Base-by-base conservation (phyloP, 176 grass and related monocot genomes). In the Musa beccarii region DNA sequence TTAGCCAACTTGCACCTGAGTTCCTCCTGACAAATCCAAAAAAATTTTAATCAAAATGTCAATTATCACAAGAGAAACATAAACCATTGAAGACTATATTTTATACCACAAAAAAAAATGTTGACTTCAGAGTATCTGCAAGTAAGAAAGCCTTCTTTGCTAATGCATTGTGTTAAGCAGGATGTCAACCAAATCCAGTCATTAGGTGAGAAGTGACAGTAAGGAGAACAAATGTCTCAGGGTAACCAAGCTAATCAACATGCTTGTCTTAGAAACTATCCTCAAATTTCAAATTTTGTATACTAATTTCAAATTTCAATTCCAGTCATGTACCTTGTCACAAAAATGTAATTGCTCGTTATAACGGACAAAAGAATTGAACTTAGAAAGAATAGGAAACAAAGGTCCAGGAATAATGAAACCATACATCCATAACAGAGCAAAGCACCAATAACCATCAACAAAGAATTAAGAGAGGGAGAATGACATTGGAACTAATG, bases 1-100 rank as follows among this genome's bases (percentile, higher is more conserved):
- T 74, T 65, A 76, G 81, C 78, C 51, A 89, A 66, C 75, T 86
- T 87, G 69, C 19, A 85, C 76, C 90, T 93, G 59, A 90, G 80
- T 85, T 86, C 84, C 81, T 87, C 94, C 90, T 93, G 79, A 78
- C 82, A 80, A 75, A 43, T 43, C 34, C 34, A 43, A 43, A 43
- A 43, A 76, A 34, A 82, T 26, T 21, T 64, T 70, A 10, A 24
- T 71, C 43, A 65, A 20, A 66, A 70, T 69, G 65, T 49, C 63
- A 70, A 52, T 71, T 34, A 28, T 43, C 17, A 24, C 20, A 17
- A n/a, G 9, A 77, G 57, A 79, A 81, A n/a, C 10, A 71, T 79
- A 21, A 59, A 19, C 68, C 63, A 71, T 50, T 65, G 22, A 57
- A 19, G 20, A 19, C 9, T 72, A 50, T 19, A 19, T 17, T 11